A percentile compares a stretch with the other conserved stretches of the same genome.
Evolutionary conservation across 345 rosid genomes (phyloP).

Genomic region (Excoecaria cochinchinensis): DNA sequence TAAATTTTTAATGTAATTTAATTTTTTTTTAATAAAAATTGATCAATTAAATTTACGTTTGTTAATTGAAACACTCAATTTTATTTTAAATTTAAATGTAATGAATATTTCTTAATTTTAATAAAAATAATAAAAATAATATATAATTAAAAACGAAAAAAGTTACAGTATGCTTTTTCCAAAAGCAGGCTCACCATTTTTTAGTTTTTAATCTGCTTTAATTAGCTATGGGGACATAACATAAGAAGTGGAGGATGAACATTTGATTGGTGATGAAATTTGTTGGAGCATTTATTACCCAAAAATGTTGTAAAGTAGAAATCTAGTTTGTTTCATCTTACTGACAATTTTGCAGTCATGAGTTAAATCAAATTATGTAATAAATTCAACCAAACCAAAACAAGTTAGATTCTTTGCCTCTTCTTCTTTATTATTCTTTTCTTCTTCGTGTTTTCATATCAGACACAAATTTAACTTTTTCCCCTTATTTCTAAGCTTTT

Average conservation of each 20-base stretch:
- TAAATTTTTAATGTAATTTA: too few species aligned
- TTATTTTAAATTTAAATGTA: too few species aligned
- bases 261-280: too few species aligned
- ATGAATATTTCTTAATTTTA: too few species aligned
- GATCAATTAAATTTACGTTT: too few species aligned
- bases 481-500: neutral
- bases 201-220: neutral
- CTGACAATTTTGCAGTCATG: conserved; percentile 1
- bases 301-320: conserved; percentile 3
- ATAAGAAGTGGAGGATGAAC: too few species aligned
- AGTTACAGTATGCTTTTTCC: too few species aligned
- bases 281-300: neutral
- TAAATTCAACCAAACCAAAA: neutral
- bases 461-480: neutral
- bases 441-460: neutral
- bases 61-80: too few species aligned
- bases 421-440: neutral
- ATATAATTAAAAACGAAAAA: too few species aligned
- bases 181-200: neutral
- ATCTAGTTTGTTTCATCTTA: neutral
- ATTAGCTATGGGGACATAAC: neutral
- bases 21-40: too few species aligned
- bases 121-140: too few species aligned
- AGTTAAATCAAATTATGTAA: conserved; percentile 1
- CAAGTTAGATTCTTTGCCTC: neutral